phyloP scores from a whole-genome alignment of 495 filamentous ascomycete species.

The Tuber borchii region DNA sequence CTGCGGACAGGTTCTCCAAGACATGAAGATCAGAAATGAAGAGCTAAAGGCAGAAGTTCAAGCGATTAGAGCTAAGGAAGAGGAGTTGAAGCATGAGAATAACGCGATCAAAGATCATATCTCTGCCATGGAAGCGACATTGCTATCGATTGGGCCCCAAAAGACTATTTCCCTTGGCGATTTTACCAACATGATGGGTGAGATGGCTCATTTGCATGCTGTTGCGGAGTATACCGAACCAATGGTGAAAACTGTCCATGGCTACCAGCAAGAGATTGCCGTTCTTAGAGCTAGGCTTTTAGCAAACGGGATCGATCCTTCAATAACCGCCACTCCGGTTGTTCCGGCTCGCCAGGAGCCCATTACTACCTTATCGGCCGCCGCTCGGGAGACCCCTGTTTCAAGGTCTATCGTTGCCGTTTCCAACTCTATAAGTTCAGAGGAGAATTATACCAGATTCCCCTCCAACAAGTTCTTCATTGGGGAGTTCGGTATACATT shows the following conservation, averaged over 20 bases:
- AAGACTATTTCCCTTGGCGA: background rate
- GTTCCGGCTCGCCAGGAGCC: background rate
- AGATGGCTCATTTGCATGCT: background rate
- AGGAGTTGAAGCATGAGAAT: background rate
- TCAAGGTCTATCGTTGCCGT: background rate
- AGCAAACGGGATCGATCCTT: background rate
- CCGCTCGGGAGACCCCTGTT: background rate
- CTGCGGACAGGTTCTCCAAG: background rate
- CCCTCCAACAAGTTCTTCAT: slow-evolving; percentile 12
- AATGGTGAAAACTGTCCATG: background rate
- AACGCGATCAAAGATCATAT: background rate
- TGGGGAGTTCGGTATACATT: slow-evolving; percentile 35
- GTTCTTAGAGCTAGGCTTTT: background rate
- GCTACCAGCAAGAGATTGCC: background rate
- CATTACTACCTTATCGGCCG: background rate
- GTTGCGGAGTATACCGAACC: background rate
- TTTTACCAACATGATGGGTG: background rate
- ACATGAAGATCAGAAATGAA: background rate
- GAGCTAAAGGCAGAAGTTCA: background rate
- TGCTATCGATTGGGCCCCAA: background rate
- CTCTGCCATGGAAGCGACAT: background rate
- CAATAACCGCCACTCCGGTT: background rate
- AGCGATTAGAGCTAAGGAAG: background rate
- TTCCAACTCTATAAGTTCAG: background rate
- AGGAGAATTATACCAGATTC: background rate